Conservation (phyloP, 805 yeast species). For the Cyberlindnera petersonii region DNA sequence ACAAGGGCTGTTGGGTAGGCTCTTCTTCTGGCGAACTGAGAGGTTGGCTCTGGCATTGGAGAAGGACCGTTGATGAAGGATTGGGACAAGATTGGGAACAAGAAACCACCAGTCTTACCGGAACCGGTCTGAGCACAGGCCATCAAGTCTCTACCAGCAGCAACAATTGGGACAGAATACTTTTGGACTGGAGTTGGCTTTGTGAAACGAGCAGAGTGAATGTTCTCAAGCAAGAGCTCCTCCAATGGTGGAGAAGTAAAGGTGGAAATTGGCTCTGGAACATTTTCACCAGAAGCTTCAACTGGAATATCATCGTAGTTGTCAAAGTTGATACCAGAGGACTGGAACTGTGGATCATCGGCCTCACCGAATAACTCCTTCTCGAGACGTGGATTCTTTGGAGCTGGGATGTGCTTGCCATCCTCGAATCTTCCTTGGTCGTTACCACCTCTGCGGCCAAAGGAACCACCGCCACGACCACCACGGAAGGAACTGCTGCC, state of each 20-base stretch:
- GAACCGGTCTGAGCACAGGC: conserved; percentile 99
- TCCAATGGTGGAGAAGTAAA: conserved; percentile 94
- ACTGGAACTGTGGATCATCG: conserved; percentile 62
- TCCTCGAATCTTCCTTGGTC: conserved; percentile 79
- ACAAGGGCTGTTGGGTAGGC: conserved; percentile 93
- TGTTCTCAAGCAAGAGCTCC: conserved; percentile 77
- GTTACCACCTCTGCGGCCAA: conserved; percentile 31
- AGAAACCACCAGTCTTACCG: conserved; percentile 99
- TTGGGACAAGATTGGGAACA: conserved; percentile 94
- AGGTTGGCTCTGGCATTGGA: conserved; percentile 40
- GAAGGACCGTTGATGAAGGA: conserved; percentile 88
- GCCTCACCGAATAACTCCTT: conserved; percentile 80
- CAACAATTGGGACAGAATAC: conserved; percentile 89
- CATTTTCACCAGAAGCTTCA: conserved; percentile 92
- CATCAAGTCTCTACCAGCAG: conserved; percentile 87
- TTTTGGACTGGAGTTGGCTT: conserved; percentile 97
- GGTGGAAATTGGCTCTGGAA: conserved; percentile 86
- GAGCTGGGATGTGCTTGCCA: conserved; percentile 85
- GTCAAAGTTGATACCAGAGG: conserved; percentile 97
- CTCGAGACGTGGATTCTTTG: conserved; percentile 66
- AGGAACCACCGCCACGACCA: conserved; percentile 26
- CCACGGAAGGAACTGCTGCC: conserved; percentile 6
- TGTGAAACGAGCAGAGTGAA: conserved; percentile 81
- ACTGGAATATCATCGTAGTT: conserved; percentile 98
- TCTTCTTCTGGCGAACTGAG: conserved; percentile 61